Percentiles rank a stretch among this genome's conserved stretches.
phyloP scores from a whole-genome alignment of 2,329 filamentous ascomycete genomes.

The Colletotrichum tamarilloi region DNA sequence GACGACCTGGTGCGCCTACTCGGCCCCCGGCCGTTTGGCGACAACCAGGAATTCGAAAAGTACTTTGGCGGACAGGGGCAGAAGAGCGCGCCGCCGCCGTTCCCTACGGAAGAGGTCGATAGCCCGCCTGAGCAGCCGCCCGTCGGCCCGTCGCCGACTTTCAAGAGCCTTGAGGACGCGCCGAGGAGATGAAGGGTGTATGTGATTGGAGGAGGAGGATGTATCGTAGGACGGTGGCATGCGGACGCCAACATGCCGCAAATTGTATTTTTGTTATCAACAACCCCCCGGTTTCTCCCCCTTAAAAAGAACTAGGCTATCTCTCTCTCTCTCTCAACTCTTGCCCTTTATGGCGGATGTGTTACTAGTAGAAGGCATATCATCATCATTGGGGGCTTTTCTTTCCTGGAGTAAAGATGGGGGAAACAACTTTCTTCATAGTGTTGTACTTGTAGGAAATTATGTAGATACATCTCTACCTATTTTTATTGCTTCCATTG shows the following conservation, averaged over 20 bases:
- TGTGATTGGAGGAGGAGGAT: background rate
- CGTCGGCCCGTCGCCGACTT: slow-evolving; percentile 45
- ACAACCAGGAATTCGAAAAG: slow-evolving; percentile 90
- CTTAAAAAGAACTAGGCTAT: background rate
- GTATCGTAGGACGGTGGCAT: background rate
- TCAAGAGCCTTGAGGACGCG: slow-evolving; percentile 27
- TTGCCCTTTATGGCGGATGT: slow-evolving; percentile 19
- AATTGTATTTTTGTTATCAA: background rate
- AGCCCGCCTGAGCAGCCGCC: slow-evolving; percentile 46
- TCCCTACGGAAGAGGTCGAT: slow-evolving; percentile 59
- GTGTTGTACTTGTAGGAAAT: slow-evolving; percentile 33
- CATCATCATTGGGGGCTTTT: slow-evolving; percentile 19
- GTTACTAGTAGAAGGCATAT: slow-evolving; percentile 24
- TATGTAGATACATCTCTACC: slow-evolving; percentile 28
- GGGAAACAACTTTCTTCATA: background rate
- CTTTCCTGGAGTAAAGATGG: slow-evolving; percentile 23
- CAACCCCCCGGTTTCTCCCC: background rate
- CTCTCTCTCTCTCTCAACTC: slow-evolving; percentile 31
- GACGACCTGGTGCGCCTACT: slow-evolving; percentile 94
- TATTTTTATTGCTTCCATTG: slow-evolving; percentile 4
- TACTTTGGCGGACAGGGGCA: slow-evolving; percentile 78
- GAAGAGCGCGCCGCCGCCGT: slow-evolving; percentile 68
- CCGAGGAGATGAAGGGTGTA: slow-evolving; percentile 38
- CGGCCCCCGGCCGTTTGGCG: slow-evolving; percentile 85
- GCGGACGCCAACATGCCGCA: background rate